Base-by-base conservation (phyloP, 1,139 yeast species). In the Zygoascus sp. region DNA sequence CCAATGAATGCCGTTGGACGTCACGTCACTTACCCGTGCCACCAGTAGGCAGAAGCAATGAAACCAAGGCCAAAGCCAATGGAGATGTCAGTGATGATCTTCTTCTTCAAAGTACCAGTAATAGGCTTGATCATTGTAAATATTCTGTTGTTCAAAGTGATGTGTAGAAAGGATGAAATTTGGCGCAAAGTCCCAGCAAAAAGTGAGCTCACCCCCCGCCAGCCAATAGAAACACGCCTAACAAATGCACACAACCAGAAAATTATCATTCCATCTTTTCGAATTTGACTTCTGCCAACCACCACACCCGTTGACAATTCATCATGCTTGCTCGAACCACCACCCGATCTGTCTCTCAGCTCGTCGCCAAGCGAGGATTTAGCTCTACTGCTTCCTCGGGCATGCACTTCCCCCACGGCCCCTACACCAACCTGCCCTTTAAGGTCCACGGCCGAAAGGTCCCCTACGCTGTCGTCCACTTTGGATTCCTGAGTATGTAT, bases 391-490 rank as follows among this genome's bases (percentile, higher is more conserved):
- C 47, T 20, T n/a, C 45, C 16, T 49, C 61, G 64, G 55, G 68
- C 67, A 47, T 63, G 62, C 55, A 50, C 63, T 43, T 52, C 65
- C 82, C 85, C 66, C 85, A 80, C 66, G 97, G 97, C 62, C 81
- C 82, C 45, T 90, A 92, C 82, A 75, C 84, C 64, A 92, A 92
- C 79, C 65, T 92, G 57, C 98, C 98, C 57, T 92, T 90, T 81
- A 80, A 81, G 76, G 94, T 92, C 56, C 88, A 87, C 77, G 75
- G 81, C 78, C 87, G 95, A 79, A 85, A 81, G 74, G 77, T 90
- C 56, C 97, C 97, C 56, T 88, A 79, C 68, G 83, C 81, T 59
- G 73, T 87, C 46, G 75, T 82, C 57, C 95, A 83, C 75, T 83
- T 86, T 76, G 81, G 90, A 48, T 81, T 80, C 72, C 78, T 87